Evolutionary conservation across 768 basidiomycete genomes (phyloP), one percentile per base, ranked within the genome.

Genomic region (Boletus sp.): DNA sequence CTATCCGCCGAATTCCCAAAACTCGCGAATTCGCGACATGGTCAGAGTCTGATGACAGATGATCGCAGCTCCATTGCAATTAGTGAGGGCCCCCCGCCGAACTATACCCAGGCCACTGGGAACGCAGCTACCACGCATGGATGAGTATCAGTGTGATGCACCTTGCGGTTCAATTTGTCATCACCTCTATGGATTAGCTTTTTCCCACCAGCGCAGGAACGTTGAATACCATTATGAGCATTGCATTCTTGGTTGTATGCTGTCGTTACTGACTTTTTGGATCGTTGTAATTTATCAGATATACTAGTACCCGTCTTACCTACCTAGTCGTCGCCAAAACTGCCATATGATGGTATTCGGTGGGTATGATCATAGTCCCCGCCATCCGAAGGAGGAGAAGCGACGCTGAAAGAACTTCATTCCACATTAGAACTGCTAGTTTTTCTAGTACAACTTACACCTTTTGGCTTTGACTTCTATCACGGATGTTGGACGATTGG

Each of bases 401-500:
- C n/a, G 19, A 17, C 45, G 21, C 25, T 25, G 25, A 47, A n/a
- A 23, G 15, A 17, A 7, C 15, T 14, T 14, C n/a, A 17, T 9
- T 47, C 34, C 4, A 39, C 21, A 6, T n/a, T 27, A 25, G 8
- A 46, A 50, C 17, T 7, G 25, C 25, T 25, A 5, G 25, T 23
- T 7, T 39, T 35, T 0, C 30, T n/a, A 19, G 34, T 21, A 15
- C 8, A 37, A 49, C 11, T 29, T 15, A 7, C 23, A 21, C 48
- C 11, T 9, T 25, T n/a, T 30, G 5, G 19, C 13, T 30, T n/a
- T n/a, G 35, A 43, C 41, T 42, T 34, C 19, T n/a, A 51, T 35
- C 30, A 10, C 34, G 7, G 17, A 41, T 72, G 72, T 45, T 70
- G 54, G 73, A 75, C 58, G 74, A 74, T 47, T 67, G 74, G 71